Conservation (phyloP, 1,139 yeast genomes). For the Sugiyamaella grinbergsii region DNA sequence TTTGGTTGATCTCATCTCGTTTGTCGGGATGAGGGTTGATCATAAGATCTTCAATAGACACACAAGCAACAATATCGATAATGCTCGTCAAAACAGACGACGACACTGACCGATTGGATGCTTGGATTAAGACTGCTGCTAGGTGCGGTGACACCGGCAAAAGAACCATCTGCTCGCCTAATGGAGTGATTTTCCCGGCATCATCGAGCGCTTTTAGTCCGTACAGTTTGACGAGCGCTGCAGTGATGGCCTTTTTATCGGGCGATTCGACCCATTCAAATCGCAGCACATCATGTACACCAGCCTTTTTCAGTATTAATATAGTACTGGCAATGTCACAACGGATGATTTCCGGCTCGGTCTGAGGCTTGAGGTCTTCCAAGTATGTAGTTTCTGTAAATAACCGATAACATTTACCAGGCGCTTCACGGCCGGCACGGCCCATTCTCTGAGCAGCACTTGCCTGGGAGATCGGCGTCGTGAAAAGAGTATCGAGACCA, state of each 20-base stretch:
- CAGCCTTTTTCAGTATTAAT: slow-evolving; percentile 76
- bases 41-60: slow-evolving; percentile 87
- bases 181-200: slow-evolving; percentile 67
- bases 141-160: slow-evolving; percentile 90
- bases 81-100: slow-evolving; percentile 53
- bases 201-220: slow-evolving; percentile 79
- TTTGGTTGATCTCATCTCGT: slow-evolving; percentile 74
- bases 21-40: slow-evolving; percentile 76
- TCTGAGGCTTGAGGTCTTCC: slow-evolving; percentile 63
- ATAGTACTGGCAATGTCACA: slow-evolving; percentile 85
- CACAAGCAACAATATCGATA: slow-evolving; percentile 86
- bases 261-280: slow-evolving; percentile 97
- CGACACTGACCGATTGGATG: slow-evolving; percentile 54
- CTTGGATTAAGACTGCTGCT: slow-evolving; percentile 81
- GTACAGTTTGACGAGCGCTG: slow-evolving; percentile 78
- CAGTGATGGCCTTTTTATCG: slow-evolving; percentile 69
- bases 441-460: slow-evolving; percentile 96
- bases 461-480: slow-evolving; percentile 91
- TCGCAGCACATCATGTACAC: slow-evolving; percentile 76
- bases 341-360: slow-evolving; percentile 90
- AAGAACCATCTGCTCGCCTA: slow-evolving; percentile 84
- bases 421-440: slow-evolving; percentile 96
- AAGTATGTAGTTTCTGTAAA: slow-evolving; percentile 72
- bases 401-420: slow-evolving; percentile 86
- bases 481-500: slow-evolving; percentile 85